These are phyloP conservation scores for Volvox reticuliferus DNA, from an alignment of 139 green algal species.

Conservation along the genomic window DNA sequence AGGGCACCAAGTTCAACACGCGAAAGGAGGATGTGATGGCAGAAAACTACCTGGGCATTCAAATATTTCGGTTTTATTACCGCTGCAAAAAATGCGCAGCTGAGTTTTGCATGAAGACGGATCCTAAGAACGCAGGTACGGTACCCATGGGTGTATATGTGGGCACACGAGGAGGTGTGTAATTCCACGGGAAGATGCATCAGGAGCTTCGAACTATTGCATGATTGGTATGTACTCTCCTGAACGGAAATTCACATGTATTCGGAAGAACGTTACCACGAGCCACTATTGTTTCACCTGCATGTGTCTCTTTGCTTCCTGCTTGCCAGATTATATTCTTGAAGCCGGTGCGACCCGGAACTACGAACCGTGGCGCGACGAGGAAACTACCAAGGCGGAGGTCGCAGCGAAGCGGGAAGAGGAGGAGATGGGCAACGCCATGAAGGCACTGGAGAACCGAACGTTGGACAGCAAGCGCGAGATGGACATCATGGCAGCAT, in stretches of 20 bases:
- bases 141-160: no score
- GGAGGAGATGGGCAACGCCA: conserved; percentile 96
- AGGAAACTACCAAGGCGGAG: conserved; percentile 63
- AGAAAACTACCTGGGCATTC: conserved; percentile 96
- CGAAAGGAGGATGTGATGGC: conserved; percentile 94
- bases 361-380: conserved; percentile 95
- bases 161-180: no score
- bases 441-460: conserved; percentile 97
- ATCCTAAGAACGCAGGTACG: conserved; percentile 86
- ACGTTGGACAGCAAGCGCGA: conserved; percentile 94
- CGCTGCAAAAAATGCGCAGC: conserved; percentile 92
- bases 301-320: background rate
- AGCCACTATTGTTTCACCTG: no score
- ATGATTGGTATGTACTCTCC: no score
- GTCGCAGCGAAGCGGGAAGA: conserved; percentile 74
- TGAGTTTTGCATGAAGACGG: conserved; percentile 98
- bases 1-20: conserved; percentile 99
- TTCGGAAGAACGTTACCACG: no score
- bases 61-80: conserved; percentile 96
- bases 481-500: conserved; percentile 96
- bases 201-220: no score
- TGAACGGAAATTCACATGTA: no score
- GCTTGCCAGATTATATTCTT: conserved; percentile 88
- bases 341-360: conserved; percentile 95
- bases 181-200: no score